Conservation (phyloP, 2,329 filamentous ascomycete species). For the Cladosporium austrohemisphaericum region DNA sequence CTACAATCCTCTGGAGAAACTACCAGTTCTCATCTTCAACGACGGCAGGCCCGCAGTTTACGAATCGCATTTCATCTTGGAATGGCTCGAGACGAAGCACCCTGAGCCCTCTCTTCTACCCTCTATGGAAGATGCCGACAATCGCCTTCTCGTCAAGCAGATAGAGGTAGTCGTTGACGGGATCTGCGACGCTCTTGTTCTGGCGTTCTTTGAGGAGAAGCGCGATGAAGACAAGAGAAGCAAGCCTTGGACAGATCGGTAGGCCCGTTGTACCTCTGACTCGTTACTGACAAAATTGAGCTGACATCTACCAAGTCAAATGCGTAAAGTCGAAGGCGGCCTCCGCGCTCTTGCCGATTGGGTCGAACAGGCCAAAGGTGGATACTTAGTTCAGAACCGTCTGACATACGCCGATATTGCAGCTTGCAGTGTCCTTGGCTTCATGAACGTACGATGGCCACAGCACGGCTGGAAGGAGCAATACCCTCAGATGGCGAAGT, state of each 20-base stretch:
- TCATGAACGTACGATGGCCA: conserved; percentile 32
- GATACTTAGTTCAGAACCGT: conserved; percentile 31
- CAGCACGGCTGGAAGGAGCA: conserved; percentile 33
- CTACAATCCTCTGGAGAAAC: conserved; percentile 41
- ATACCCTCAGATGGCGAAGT: conserved; percentile 40
- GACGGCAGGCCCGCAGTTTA: conserved; percentile 31
- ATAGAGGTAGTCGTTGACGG: conserved; percentile 36
- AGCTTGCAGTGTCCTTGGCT: conserved; percentile 33
- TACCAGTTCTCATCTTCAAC: conserved; percentile 36
- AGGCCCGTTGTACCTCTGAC: not conserved
- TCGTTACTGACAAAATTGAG: not conserved
- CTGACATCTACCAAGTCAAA: conserved; percentile 25
- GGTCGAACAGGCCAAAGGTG: conserved; percentile 25
- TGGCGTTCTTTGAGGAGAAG: conserved; percentile 36
- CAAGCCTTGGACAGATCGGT: conserved; percentile 31
- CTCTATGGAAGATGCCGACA: conserved; percentile 22
- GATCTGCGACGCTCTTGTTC: conserved; percentile 37
- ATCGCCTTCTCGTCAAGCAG: conserved; percentile 31
- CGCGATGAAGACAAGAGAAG: conserved; percentile 27
- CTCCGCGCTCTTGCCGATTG: conserved; percentile 31
- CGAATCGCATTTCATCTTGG: conserved; percentile 38
- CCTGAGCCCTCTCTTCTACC: conserved; percentile 30
- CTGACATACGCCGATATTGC: conserved; percentile 38
- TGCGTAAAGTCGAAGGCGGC: conserved; percentile 35
- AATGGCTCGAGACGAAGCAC: conserved; percentile 36